A percentile compares a stretch with the other conserved stretches of the same genome.
These are phyloP conservation scores for Prunus armeniaca DNA, from an alignment of 306 rosid species.

Conservation along the genomic window DNA sequence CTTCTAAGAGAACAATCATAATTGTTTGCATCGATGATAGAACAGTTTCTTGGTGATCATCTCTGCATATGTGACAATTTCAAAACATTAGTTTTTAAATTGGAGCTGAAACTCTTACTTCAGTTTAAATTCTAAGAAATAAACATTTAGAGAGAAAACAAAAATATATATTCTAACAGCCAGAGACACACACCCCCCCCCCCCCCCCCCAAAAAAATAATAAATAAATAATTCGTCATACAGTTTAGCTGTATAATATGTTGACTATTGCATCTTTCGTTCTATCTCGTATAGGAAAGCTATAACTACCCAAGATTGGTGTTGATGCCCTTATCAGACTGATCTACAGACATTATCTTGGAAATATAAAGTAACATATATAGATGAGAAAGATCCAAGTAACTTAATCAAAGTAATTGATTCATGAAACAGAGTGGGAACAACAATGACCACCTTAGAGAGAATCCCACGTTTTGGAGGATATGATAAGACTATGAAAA, in stretches of 20 bases:
- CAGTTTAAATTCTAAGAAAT: background rate
- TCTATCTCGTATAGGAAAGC: background rate
- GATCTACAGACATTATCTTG: background rate
- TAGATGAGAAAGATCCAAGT: background rate
- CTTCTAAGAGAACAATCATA: slow-evolving; percentile 89
- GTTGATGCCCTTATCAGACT: background rate
- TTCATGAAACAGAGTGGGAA: background rate
- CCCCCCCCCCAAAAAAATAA: background rate
- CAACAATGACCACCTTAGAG: background rate
- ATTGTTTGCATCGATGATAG: slow-evolving; percentile 92
- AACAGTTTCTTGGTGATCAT: slow-evolving; percentile 93
- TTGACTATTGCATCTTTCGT: background rate
- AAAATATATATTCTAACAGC: background rate
- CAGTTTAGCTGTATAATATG: background rate
- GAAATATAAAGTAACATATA: background rate
- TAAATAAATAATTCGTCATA: too few species aligned
- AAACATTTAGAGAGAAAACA: background rate
- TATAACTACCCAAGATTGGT: background rate
- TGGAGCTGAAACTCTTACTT: background rate
- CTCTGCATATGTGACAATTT: slow-evolving; percentile 47
- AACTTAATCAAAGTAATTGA: background rate
- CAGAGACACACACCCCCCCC: background rate
- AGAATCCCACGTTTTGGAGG: slow-evolving; percentile 3
- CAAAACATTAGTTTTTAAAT: background rate
- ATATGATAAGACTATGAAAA: background rate